Percentiles rank a stretch among this genome's conserved stretches.
Conservation (phyloP, 23 red algal genomes). For the Chondrus crispus region DNA sequence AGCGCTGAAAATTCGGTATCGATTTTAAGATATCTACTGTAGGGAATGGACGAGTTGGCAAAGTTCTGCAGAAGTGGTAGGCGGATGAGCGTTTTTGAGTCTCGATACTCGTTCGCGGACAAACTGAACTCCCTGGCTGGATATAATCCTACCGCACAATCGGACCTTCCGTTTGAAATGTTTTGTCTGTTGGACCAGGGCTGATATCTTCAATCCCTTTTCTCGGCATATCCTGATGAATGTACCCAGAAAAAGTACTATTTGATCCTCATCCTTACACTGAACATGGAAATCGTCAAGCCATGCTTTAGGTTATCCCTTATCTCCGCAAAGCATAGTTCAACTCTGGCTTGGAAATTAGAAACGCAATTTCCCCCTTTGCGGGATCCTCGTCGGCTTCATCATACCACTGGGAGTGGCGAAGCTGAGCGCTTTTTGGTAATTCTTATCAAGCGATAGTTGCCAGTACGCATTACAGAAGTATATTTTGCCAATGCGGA, state of each 20-base stretch:
- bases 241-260: background rate
- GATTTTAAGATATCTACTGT: background rate
- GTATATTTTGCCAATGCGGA: background rate
- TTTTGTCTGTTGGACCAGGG: background rate
- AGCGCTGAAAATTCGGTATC: background rate
- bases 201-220: background rate
- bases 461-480: slow-evolving; percentile 13
- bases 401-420: background rate
- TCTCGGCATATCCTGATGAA: slow-evolving; percentile 31
- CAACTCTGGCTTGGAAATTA: slow-evolving; percentile 40
- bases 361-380: background rate
- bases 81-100: background rate
- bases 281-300: slow-evolving; percentile 25
- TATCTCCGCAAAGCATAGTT: background rate
- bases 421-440: background rate
- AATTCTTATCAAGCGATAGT: background rate
- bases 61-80: background rate
- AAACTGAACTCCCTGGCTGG: background rate
- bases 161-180: background rate
- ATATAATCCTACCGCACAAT: slow-evolving; percentile 28
- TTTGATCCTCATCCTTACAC: background rate
- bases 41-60: background rate
- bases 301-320: slow-evolving; percentile 30
- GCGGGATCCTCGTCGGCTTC: background rate
- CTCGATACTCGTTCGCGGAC: background rate